Evolutionary conservation across 441 rosid genomes (phyloP), one percentile per base, ranked within the genome.

Genomic region (Capsella rubella): DNA sequence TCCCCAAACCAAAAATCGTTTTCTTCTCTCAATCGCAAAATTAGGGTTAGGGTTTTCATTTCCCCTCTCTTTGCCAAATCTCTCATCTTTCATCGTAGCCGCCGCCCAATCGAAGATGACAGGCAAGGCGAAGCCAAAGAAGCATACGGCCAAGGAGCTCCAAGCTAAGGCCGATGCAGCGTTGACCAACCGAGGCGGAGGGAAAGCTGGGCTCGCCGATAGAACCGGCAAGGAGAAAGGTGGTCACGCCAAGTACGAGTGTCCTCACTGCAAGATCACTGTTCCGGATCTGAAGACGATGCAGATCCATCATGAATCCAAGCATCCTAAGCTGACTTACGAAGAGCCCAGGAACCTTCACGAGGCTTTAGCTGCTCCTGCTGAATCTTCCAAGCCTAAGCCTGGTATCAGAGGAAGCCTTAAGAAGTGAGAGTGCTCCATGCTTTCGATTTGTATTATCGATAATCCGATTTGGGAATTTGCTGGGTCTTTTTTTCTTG

Each of bases 41-140:
- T 64, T 71, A 71, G 64, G 73, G 80, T 65, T 77, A 77, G 76
- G 80, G 80, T 58, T 71, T 16, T 4, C 71, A 56, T 61, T 11
- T 4, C 21, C 18, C 13, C 6, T 12, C 15, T 34, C 37, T 34
- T 21, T 49, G 53, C 7, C 27, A 55, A 4, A 34, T 63, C n/a
- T 51, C 45, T 68, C 51, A 8, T 29, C 51, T 28, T 55, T 66
- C 25, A 21, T 42, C 37, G 31, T 42, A 61, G 66, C 78, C 76
- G 72, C 64, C 64, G 47, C 51, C 1, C 16, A 6, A 52, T 43
- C 60, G 32, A 68, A 53, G 66, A 91, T 95, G 99, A 96, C 99
- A 0, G 98, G 99, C 15, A 96, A 93, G 78, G 98, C 98, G 47
- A 95, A 95, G 95, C 98, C 98, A 14, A 95, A 93, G 95, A 95